Base-by-base conservation (phyloP, 2,329 filamentous ascomycete genomes). In the Colletotrichum lini region DNA sequence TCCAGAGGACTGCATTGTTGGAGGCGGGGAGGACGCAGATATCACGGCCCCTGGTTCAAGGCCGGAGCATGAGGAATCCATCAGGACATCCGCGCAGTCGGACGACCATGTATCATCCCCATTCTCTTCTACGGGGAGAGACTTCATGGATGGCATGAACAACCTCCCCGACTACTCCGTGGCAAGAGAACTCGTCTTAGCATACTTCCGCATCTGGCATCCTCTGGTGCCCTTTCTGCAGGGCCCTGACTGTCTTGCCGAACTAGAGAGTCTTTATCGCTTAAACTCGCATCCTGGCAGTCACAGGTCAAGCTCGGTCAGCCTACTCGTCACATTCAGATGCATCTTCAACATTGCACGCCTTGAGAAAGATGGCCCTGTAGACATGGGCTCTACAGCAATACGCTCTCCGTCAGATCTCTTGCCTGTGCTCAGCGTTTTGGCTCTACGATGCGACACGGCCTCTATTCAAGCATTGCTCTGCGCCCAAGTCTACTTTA, bases 161-260 rank as follows among this genome's bases (percentile, higher is more conserved):
- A 44, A 21, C 2, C 38, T 69, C 2, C 72, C 69, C 2, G 62
- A 64, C 4, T 72, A 73, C 30, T 4, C 38, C 2, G 42, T 49
- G 18, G 65, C 84, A 0, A 81, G 81, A 68, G 78, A 81, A 49
- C 78, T 87, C 2, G 80, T 87, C 62, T 84, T 85, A 76, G 77
- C 80, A 21, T 88, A 87, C 72, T 88, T 88, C 75, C 83, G 81
- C 73, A 79, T 82, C 12, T 88, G 85, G 85, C 86, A 88, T 79
- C 85, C 85, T 0, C 77, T 88, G 15, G 85, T 87, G 68, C 86
- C 86, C 0, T 87, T 88, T 70, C 74, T 88, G 4, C 85, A 87
- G 58, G 86, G 86, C 0, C 86, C 84, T 1, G 83, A 82, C 1
- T 86, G 87, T 58, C 74, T 87, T 30, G 79, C 82, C 42, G 79